Conservation (phyloP, 2,329 filamentous ascomycete genomes). For the Claviceps sorghi region DNA sequence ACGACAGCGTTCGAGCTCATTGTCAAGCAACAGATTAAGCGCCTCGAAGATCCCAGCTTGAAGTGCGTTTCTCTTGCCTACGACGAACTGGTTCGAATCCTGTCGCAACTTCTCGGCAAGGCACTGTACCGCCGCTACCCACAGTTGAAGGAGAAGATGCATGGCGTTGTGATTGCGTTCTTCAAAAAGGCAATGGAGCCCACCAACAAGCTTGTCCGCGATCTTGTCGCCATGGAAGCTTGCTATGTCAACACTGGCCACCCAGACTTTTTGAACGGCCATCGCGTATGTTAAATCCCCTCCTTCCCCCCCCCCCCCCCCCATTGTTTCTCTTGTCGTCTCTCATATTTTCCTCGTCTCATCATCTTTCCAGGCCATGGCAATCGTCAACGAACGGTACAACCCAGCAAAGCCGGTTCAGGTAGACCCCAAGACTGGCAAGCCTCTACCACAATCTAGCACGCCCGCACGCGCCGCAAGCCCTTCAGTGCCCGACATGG, state of each 20-base stretch:
- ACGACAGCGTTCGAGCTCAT: conserved; percentile 98
- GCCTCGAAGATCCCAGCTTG: conserved; percentile 86
- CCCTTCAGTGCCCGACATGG: conserved; percentile 47
- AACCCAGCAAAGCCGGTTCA: conserved; percentile 71
- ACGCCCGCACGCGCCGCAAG: conserved; percentile 60
- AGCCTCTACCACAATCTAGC: conserved; percentile 58
- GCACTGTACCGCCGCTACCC: conserved; percentile 85
- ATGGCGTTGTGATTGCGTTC: conserved; percentile 79
- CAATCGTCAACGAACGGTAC: conserved; percentile 89
- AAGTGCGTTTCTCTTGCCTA: conserved; percentile 97
- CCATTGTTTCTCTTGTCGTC: neutral
- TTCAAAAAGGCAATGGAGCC: conserved; percentile 99
- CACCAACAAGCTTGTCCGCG: conserved; percentile 89
- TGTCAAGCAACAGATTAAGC: conserved; percentile 96
- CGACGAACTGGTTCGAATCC: conserved; percentile 90
- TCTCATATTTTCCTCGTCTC: neutral
- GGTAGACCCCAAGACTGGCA: conserved; percentile 96
- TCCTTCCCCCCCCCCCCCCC: too few species aligned
- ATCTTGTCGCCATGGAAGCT: conserved; percentile 88
- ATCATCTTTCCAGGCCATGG: conserved; percentile 55
- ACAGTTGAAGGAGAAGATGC: conserved; percentile 91
- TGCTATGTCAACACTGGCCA: conserved; percentile 98
- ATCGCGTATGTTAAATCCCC: conserved; percentile 45
- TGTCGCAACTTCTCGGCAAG: conserved; percentile 79
- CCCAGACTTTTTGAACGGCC: conserved; percentile 92